Base-by-base conservation (phyloP, 2,329 filamentous ascomycete species). In the Curvularia lunata region DNA sequence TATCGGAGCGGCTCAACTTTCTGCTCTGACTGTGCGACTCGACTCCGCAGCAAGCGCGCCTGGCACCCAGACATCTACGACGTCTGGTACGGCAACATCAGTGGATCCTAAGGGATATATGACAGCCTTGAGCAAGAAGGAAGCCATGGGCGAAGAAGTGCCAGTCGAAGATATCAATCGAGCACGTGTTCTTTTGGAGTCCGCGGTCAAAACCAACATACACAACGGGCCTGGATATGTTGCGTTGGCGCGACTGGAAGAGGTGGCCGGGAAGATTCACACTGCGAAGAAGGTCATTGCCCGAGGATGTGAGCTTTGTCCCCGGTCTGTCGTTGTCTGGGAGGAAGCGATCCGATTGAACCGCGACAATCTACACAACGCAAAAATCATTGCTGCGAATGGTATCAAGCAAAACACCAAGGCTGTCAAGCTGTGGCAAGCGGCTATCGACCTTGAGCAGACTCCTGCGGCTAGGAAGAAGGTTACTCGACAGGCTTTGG, bases 81-180 rank as follows among this genome's bases (percentile, higher is more conserved):
- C 87, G 5, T 85, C 85, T 9, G 95, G 95, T 37, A 96, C 88
- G 58, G 87, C 94, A 21, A 96, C 92, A 2, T 96, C 87, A 66
- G 94, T 99, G 67, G 95, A 99, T 70, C 91, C 93, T 0, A 95
- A 94, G 77, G 95, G 95, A 27, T 99, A 99, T 74, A 88, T 99
- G 49, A 99, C 96, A 0, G 97, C 90, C 69, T 81, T 99, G 49
- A 90, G 90, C 56, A 93, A 91, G 76, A 89, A 91, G 50, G 89
- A 93, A 73, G 81, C 92, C 56, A 90, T 87, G 56, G 91, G 92
- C 57, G 86, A 88, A 4, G 91, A 96, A 70, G 86, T 91, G 4
- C 72, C 73, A 2, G 91, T 98, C 25, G 94, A 95, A 59, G 95
- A 99, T 72, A 92, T 99, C 75, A 96, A 97, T 73, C 90, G 95